Conservation (phyloP, 1,284 basidiomycete species). For the Vanrija sp. region DNA sequence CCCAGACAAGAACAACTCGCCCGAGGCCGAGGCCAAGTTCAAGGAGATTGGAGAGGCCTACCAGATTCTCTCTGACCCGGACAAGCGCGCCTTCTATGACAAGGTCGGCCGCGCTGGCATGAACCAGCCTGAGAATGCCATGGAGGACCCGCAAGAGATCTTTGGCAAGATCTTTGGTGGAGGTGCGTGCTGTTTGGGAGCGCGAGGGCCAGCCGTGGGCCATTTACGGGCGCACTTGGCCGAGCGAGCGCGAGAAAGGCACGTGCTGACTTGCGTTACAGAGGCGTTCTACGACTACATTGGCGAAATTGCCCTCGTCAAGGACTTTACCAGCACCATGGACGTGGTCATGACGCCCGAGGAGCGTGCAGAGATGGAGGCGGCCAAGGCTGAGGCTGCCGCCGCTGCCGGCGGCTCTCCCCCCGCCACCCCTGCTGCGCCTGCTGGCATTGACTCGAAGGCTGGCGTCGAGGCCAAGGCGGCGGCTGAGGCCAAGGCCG, state of each 20-base stretch:
- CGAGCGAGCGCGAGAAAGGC: too few relatives aligned
- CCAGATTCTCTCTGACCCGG: slow-evolving; percentile 78
- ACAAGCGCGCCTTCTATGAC: slow-evolving; percentile 86
- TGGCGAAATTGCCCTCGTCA: slow-evolving; percentile 88
- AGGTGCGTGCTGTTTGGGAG: slow-evolving; percentile 53
- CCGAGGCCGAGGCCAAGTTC: slow-evolving; percentile 86
- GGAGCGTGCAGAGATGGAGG: slow-evolving; percentile 82
- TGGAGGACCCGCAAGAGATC: slow-evolving; percentile 79
- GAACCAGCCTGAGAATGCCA: slow-evolving; percentile 38
- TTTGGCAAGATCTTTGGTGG: slow-evolving; percentile 90
- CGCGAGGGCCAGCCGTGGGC: too few relatives aligned
- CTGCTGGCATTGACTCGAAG: slow-evolving; percentile 11
- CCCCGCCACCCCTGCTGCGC: slow-evolving; percentile 19
- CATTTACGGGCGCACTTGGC: too few relatives aligned
- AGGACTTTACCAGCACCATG: slow-evolving; percentile 52
- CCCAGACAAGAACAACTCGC: slow-evolving; percentile 85
- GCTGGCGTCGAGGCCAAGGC: slow-evolving; percentile 7
- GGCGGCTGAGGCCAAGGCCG: slow-evolving; percentile 15
- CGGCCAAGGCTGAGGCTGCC: slow-evolving; percentile 36
- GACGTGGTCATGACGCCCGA: slow-evolving; percentile 66
- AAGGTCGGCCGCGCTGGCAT: slow-evolving; percentile 72
- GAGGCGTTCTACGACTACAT: slow-evolving; percentile 69
- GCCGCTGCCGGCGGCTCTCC: slow-evolving; percentile 29
- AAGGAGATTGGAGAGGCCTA: slow-evolving; percentile 93
- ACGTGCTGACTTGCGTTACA: slow-evolving; percentile 2